Base-by-base conservation (phyloP, 2,329 filamentous ascomycete genomes). In the Penicillium sp. region DNA sequence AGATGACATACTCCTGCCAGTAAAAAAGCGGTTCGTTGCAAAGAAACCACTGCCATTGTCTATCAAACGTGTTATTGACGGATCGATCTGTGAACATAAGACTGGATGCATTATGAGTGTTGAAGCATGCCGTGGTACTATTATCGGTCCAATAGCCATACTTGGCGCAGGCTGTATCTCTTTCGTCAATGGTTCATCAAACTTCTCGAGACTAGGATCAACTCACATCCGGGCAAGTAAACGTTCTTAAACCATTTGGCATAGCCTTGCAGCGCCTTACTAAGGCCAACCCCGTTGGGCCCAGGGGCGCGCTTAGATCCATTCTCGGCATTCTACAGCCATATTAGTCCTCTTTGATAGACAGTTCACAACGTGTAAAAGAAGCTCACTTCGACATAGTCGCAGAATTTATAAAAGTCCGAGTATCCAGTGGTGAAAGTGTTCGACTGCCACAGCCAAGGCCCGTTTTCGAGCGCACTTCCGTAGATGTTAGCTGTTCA, bases 11-110 rank as follows among this genome's bases (percentile, higher is more conserved):
- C 73, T 79, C 78, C 66, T 84, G 81, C 77, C 79, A 86, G 68
- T 79, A 83, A 51, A 73, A 80, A 53, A 83, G 80, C n/a, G 84
- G 83, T 66, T 87, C 82, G 64, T 87, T 87, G 75, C 85, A 87
- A 1, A 79, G 75, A 69, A 86, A 78, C 84, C 84, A 87, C 7
- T 75, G 67, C 83, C 83, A 87, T 56, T 84, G 81, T 0, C 82
- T 71, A 59, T 82, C 75, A 29, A 73, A 61, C 0, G 63, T 50
- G 64, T 86, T 86, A 45, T 58, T 59, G 5, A 81, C 71, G 1
- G 70, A 72, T 16, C 65, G 69, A 65, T 87, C 81, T 3, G 78
- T 81, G 69, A 75, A 87, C 2, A 81, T 58, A 0, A 78, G 73
- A 56, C 73, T 82, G 18, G 71, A 74, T 6, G 72, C 58, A 60